Evolutionary conservation across 345 rosid genomes (phyloP).

Genomic region (Aethionema arabicum): DNA sequence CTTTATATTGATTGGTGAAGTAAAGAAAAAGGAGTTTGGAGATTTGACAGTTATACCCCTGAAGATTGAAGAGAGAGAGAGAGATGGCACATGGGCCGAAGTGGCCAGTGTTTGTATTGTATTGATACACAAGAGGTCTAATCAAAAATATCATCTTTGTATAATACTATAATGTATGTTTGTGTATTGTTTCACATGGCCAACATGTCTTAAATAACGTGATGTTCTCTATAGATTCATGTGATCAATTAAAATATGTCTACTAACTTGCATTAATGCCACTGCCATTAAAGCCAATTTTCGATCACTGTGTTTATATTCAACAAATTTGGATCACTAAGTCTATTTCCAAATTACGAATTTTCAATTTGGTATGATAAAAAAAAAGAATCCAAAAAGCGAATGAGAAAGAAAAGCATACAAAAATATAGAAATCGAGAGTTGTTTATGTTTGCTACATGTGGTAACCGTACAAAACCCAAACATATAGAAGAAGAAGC

Average conservation of each 20-base stretch:
- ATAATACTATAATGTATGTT: conserved; percentile 15
- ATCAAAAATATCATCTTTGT: conserved; percentile 8
- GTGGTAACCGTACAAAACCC: conserved; percentile 32
- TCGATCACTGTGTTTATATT: too few species aligned
- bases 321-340: too few species aligned
- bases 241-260: background rate
- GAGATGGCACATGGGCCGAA: conserved; percentile 30
- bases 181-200: conserved; percentile 32
- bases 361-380: too few species aligned
- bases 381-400: too few species aligned
- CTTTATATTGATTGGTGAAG: conserved; percentile 13
- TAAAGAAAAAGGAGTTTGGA: background rate
- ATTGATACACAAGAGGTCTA: conserved; percentile 15
- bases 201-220: conserved; percentile 10
- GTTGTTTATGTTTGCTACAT: conserved; percentile 26
- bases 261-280: background rate
- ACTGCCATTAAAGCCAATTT: too few species aligned
- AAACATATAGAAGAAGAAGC: conserved; percentile 13
- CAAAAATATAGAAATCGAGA: too few species aligned
- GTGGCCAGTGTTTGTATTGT: conserved; percentile 28
- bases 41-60: conserved; percentile 30
- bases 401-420: too few species aligned
- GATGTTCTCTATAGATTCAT: conserved; percentile 14
- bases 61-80: background rate
- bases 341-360: too few species aligned